Conservation (phyloP, 495 filamentous ascomycete genomes). For the Podospora pseudoanserina region DNA sequence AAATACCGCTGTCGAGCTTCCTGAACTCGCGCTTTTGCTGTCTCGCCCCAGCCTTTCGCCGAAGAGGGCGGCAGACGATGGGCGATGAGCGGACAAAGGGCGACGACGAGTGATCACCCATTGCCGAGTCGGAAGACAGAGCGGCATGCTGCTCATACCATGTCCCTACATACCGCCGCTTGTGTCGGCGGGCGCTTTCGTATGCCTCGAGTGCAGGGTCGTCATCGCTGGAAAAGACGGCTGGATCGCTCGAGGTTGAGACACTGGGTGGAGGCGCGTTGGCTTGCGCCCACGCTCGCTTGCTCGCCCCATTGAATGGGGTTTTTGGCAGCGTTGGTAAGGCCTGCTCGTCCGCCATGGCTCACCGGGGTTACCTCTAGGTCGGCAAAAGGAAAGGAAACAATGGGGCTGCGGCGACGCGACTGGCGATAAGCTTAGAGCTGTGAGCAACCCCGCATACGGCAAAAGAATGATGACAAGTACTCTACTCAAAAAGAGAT, state of each 20-base stretch:
- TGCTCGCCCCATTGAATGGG: background rate
- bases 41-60: constrained; percentile 34
- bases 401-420: constrained; percentile 2
- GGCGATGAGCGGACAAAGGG: constrained; percentile 1
- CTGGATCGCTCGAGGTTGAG: constrained; percentile 64
- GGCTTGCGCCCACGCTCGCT: background rate
- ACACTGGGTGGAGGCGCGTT: constrained; percentile 18
- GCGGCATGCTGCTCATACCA: constrained; percentile 63
- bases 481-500: background rate
- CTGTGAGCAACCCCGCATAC: background rate
- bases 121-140: constrained; percentile 39
- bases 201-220: constrained; percentile 73
- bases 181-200: constrained; percentile 40
- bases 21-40: constrained; percentile 53
- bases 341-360: constrained; percentile 45
- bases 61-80: constrained; percentile 8
- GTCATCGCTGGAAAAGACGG: constrained; percentile 76
- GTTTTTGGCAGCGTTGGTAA: constrained; percentile 40
- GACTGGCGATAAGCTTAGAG: background rate
- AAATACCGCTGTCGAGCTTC: constrained; percentile 78
- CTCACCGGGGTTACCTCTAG: constrained; percentile 11
- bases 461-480: background rate
- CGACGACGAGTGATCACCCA: constrained; percentile 28
- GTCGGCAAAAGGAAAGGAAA: background rate
- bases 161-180: constrained; percentile 61